These are phyloP conservation scores for Populus hybrid DNA, from an alignment of 441 rosid genomes.

Conservation along the genomic window DNA sequence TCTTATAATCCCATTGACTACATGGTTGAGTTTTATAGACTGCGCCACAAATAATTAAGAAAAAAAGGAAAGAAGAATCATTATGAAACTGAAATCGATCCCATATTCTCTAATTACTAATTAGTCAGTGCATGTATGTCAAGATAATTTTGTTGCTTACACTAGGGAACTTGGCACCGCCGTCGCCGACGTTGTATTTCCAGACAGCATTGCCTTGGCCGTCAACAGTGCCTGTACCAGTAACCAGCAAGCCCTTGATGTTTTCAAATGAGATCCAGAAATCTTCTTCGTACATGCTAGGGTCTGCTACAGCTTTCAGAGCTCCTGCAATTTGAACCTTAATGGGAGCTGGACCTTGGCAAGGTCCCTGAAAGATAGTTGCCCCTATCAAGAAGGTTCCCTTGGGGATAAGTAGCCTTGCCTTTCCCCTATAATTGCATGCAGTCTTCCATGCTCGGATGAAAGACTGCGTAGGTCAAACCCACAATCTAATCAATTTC, in stretches of 20 bases:
- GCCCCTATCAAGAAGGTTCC: constrained; percentile 41
- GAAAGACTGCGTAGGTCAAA: not conserved
- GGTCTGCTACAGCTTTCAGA: constrained; percentile 34
- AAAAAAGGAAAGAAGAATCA: not conserved
- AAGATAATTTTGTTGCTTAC: constrained; percentile 28
- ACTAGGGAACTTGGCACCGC: constrained; percentile 13
- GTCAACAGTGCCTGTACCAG: constrained; percentile 32
- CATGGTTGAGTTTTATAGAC: constrained; percentile 38
- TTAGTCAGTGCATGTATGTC: not conserved
- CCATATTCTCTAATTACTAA: not conserved
- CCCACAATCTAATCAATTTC: not conserved
- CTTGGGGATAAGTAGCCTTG: constrained; percentile 39
- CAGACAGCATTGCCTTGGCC: constrained; percentile 51
- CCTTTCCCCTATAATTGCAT: constrained; percentile 28
- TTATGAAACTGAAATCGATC: not conserved
- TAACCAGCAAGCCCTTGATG: constrained; percentile 26
- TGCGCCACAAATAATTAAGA: constrained; percentile 17
- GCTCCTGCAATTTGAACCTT: constrained; percentile 37
- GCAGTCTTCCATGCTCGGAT: constrained; percentile 50
- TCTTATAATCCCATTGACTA: constrained; percentile 41
- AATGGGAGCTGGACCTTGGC: constrained; percentile 28
- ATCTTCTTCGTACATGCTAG: constrained; percentile 18
- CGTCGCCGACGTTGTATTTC: constrained; percentile 36
- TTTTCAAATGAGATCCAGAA: constrained; percentile 44
- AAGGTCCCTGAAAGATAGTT: constrained; percentile 44